phyloP scores from a whole-genome alignment of 768 basidiomycete genomes.

The Clitopilus hobsonii region DNA sequence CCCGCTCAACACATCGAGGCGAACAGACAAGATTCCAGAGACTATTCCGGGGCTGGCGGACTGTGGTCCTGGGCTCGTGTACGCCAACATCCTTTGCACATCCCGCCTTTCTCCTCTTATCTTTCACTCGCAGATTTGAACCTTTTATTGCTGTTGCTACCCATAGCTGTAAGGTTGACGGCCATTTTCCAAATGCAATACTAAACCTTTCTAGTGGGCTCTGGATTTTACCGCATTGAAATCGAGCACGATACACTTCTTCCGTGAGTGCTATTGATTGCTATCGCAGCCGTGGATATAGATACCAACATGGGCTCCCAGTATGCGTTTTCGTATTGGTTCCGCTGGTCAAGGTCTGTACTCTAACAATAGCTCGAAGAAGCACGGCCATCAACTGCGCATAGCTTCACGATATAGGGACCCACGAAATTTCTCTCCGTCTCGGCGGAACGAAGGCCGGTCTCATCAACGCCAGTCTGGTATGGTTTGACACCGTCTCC shows the following conservation, averaged over 20 bases:
- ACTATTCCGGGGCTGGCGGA: slow-evolving; percentile 41
- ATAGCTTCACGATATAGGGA: slow-evolving; percentile 75
- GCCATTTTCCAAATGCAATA: background rate
- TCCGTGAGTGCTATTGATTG: slow-evolving; percentile 31
- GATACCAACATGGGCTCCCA: slow-evolving; percentile 26
- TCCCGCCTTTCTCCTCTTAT: background rate
- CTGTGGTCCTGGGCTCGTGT: slow-evolving; percentile 57
- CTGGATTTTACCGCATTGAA: background rate
- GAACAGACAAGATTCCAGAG: background rate
- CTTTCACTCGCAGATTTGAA: slow-evolving; percentile 55
- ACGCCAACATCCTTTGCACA: slow-evolving; percentile 15
- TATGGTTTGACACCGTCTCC: no score
- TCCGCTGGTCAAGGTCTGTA: slow-evolving; percentile 67
- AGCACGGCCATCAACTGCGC: background rate
- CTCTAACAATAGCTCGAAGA: background rate
- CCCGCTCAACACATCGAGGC: background rate
- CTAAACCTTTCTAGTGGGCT: background rate
- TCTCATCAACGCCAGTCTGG: slow-evolving; percentile 77
- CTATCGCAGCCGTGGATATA: no score
- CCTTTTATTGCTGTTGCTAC: slow-evolving; percentile 58
- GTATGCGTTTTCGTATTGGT: slow-evolving; percentile 69
- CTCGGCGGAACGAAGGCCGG: slow-evolving; percentile 77
- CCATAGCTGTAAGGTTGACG: slow-evolving; percentile 25
- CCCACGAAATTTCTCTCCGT: slow-evolving; percentile 65
- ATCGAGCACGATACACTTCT: slow-evolving; percentile 44